Percentiles rank a stretch among this genome's conserved stretches.
Conservation (phyloP, 1,284 basidiomycete species). For the Apiotrichum mycotoxinovorans region DNA sequence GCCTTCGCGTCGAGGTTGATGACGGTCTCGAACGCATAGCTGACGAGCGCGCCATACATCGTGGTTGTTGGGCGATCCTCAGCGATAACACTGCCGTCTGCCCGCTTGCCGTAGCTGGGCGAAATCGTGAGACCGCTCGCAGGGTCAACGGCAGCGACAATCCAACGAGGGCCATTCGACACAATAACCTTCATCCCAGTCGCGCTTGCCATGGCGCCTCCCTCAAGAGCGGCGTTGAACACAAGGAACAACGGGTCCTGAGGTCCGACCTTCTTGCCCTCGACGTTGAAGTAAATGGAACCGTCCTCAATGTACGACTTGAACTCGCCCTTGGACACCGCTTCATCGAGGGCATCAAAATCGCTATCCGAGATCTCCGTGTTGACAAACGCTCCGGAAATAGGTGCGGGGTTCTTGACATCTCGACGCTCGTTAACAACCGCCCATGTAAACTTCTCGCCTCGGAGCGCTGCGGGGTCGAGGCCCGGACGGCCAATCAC, state of each 20-base stretch:
- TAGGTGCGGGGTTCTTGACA: neutral
- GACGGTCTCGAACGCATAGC: constrained; percentile 4
- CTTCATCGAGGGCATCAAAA: constrained; percentile 2
- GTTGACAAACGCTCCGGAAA: constrained; percentile 3
- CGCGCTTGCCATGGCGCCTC: neutral
- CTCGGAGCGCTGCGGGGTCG: neutral
- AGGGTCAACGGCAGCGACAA: neutral
- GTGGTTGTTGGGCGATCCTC: neutral
- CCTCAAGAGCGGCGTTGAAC: neutral
- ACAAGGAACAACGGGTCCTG: neutral
- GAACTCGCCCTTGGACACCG: neutral
- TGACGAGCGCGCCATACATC: constrained; percentile 7
- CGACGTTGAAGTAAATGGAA: neutral
- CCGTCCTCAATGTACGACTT: constrained; percentile 1
- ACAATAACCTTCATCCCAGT: neutral
- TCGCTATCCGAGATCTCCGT: neutral
- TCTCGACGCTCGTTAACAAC: constrained; percentile 1
- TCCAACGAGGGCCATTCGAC: constrained; percentile 9
- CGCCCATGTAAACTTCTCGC: constrained; percentile 9
- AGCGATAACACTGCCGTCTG: neutral
- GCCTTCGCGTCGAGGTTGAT: constrained; percentile 54
- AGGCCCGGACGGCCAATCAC: neutral
- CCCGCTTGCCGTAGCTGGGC: neutral
- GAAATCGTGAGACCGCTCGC: constrained; percentile 2
- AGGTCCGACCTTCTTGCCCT: neutral